These are phyloP conservation scores for Boechera retrofracta DNA, from an alignment of 345 rosid species.

Conservation along the genomic window DNA sequence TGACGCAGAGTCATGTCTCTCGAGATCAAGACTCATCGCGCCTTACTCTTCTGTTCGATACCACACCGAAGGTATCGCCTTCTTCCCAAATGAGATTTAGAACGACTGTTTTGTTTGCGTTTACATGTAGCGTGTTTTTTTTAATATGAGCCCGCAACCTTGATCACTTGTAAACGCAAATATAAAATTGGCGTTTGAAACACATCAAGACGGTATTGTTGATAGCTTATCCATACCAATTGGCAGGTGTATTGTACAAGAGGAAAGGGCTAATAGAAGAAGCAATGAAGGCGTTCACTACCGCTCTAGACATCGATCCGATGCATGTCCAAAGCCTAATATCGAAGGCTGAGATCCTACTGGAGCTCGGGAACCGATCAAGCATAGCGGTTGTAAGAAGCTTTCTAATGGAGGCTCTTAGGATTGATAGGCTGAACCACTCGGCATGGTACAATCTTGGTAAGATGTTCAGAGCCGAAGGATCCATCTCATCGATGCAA, in stretches of 20 bases:
- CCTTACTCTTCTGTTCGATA: slow-evolving; percentile 60
- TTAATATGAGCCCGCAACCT: too few relatives aligned
- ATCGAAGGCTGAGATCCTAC: slow-evolving; percentile 62
- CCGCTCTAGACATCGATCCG: slow-evolving; percentile 65
- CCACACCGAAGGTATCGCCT: slow-evolving; percentile 56
- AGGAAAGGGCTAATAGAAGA: slow-evolving; percentile 62
- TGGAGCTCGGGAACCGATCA: slow-evolving; percentile 49
- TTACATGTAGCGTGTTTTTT: not conserved
- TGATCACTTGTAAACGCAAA: too few relatives aligned
- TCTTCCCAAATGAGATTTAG: not conserved
- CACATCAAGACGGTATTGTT: slow-evolving; percentile 1
- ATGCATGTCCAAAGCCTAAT: slow-evolving; percentile 69
- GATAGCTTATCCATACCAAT: slow-evolving; percentile 14
- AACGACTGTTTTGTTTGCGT: not conserved
- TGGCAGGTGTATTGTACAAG: slow-evolving; percentile 57
- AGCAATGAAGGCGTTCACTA: slow-evolving; percentile 58
- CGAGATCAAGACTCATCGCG: slow-evolving; percentile 64
- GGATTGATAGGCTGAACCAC: slow-evolving; percentile 64
- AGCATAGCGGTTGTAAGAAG: slow-evolving; percentile 55
- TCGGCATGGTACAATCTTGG: slow-evolving; percentile 83
- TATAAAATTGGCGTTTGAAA: not conserved
- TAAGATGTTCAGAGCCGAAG: slow-evolving; percentile 55
- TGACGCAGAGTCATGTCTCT: slow-evolving; percentile 83
- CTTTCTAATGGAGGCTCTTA: slow-evolving; percentile 69
- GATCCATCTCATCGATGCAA: slow-evolving; percentile 47